phyloP scores from a whole-genome alignment of 2,329 filamentous ascomycete species.

The Pseudopithomyces maydicus region DNA sequence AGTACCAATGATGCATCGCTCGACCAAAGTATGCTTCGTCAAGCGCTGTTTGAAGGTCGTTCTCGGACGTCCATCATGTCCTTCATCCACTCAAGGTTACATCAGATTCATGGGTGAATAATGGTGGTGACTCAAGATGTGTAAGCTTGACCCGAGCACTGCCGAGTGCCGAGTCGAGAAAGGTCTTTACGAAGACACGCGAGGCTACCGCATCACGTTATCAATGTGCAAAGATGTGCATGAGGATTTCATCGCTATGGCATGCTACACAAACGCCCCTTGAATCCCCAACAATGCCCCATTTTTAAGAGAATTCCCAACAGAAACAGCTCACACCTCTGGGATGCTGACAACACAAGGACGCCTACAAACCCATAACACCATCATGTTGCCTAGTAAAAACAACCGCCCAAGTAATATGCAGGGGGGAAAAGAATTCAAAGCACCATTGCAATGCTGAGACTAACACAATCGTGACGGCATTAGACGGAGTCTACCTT shows the following conservation, averaged over 20 bases:
- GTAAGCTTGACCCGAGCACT: too few species aligned
- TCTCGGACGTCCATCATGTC: too few species aligned
- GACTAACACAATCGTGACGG: constrained; percentile 19
- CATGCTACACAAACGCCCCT: constrained; percentile 1
- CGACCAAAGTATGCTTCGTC: too few species aligned
- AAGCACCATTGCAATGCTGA: constrained; percentile 37
- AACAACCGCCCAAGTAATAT: constrained; percentile 10
- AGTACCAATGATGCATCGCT: too few species aligned
- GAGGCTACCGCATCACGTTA: background rate
- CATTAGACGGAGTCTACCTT: constrained; percentile 18
- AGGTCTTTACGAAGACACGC: background rate
- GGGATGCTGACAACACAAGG: constrained; percentile 9
- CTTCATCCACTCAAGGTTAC: too few species aligned
- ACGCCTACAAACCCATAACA: constrained; percentile 10
- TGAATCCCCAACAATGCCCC: background rate
- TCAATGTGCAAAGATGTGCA: background rate
- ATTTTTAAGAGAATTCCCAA: background rate
- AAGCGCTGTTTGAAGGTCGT: too few species aligned
- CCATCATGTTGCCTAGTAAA: constrained; percentile 6
- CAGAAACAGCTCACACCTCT: constrained; percentile 4
- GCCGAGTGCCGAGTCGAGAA: too few species aligned
- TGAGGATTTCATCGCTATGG: background rate
- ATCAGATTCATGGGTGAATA: too few species aligned
- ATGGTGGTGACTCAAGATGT: too few species aligned
- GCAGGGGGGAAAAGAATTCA: constrained; percentile 17